phyloP scores from a whole-genome alignment of 2,329 filamentous ascomycete species.

The Calonectria pseudoreteaudii region DNA sequence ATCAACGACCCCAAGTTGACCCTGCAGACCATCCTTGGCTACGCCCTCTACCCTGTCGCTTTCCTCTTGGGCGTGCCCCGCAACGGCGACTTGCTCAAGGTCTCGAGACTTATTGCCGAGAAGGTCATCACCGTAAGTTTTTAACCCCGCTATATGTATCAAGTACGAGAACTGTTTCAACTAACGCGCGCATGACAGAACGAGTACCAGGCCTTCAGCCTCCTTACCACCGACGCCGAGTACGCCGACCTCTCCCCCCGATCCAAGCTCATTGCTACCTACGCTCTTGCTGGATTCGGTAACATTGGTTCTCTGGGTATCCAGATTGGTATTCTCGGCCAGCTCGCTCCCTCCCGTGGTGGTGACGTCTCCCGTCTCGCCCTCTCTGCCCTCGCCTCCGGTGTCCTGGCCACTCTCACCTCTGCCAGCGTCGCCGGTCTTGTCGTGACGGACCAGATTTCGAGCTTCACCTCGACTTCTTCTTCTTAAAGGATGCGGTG shows the following conservation, averaged over 20 bases:
- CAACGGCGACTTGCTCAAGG: slow-evolving; percentile 73
- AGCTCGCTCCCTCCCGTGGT: slow-evolving; percentile 79
- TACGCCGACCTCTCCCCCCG: slow-evolving; percentile 74
- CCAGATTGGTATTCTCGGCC: slow-evolving; percentile 88
- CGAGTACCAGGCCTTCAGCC: slow-evolving; percentile 80
- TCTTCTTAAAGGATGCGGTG: not conserved
- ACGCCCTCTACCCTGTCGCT: slow-evolving; percentile 81
- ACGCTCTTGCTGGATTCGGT: slow-evolving; percentile 85
- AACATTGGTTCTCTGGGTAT: slow-evolving; percentile 91
- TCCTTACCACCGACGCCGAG: slow-evolving; percentile 64
- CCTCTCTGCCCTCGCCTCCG: slow-evolving; percentile 80
- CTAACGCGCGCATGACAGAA: slow-evolving; percentile 59
- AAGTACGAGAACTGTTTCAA: not conserved
- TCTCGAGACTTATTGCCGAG: slow-evolving; percentile 82
- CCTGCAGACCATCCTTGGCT: slow-evolving; percentile 80
- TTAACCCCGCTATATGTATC: not conserved
- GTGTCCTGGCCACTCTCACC: slow-evolving; percentile 82
- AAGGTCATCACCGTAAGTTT: slow-evolving; percentile 79
- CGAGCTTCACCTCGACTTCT: slow-evolving; percentile 25
- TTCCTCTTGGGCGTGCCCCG: slow-evolving; percentile 85
- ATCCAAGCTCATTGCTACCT: slow-evolving; percentile 85
- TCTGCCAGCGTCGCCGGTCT: slow-evolving; percentile 83
- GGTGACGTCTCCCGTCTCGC: slow-evolving; percentile 83
- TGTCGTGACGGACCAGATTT: slow-evolving; percentile 68
- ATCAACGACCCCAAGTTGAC: slow-evolving; percentile 76